Evolutionary conservation across 2,329 filamentous ascomycete genomes (phyloP).

Genomic region (Paramyrothecium roridum): DNA sequence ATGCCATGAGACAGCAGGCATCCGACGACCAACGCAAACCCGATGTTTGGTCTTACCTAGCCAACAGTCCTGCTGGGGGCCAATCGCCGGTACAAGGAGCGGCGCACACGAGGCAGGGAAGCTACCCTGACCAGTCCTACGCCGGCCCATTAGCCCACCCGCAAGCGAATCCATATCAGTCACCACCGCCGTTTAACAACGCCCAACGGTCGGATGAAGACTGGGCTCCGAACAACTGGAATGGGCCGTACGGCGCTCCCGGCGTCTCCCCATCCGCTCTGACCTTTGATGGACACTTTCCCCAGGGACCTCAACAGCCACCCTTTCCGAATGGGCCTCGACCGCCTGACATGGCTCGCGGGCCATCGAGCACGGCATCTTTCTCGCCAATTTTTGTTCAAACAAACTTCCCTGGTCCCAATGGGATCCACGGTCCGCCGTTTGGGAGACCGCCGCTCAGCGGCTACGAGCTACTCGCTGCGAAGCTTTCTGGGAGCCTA

Average conservation of each 20-base stretch:
- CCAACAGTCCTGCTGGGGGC: background rate
- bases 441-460: conserved; percentile 35
- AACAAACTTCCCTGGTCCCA: background rate
- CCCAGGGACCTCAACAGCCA: background rate
- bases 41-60: background rate
- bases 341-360: conserved; percentile 4
- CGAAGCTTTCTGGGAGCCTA: conserved; percentile 37
- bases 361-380: background rate
- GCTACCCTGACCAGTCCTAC: background rate
- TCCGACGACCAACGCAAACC: background rate
- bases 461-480: conserved; percentile 63
- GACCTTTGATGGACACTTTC: background rate
- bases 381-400: conserved; percentile 7
- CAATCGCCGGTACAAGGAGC: background rate
- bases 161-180: background rate
- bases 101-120: background rate
- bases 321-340: background rate
- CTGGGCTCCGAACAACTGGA: background rate
- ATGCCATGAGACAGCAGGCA: background rate
- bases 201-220: background rate
- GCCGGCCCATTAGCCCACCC: background rate
- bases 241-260: background rate
- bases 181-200: background rate
- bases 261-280: background rate
- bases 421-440: background rate